Conservation (phyloP, 495 filamentous ascomycete species). For the Staphylotrichum tortipilum region DNA sequence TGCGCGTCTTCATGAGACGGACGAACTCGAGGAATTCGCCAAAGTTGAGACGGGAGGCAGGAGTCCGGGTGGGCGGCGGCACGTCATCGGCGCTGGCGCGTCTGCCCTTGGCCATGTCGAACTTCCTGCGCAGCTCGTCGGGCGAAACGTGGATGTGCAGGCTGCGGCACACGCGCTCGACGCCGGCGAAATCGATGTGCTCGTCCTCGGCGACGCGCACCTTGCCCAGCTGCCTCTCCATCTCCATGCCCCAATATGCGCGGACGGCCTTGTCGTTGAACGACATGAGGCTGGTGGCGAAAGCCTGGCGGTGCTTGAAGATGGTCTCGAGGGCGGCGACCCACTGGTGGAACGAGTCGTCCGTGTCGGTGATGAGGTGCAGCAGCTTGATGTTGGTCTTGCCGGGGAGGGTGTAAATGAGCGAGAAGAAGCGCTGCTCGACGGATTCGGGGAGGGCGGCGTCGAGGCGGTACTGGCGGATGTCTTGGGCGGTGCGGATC, state of each 20-base stretch:
- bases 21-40: constrained; percentile 76
- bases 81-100: constrained; percentile 9
- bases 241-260: constrained; percentile 79
- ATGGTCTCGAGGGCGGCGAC: constrained; percentile 70
- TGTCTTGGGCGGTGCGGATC: constrained; percentile 76
- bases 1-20: constrained; percentile 66
- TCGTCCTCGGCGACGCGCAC: constrained; percentile 52
- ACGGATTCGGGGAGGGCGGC: constrained; percentile 54
- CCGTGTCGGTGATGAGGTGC: constrained; percentile 70
- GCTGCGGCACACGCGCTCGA: constrained; percentile 74
- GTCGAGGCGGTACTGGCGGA: constrained; percentile 81
- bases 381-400: constrained; percentile 62
- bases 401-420: constrained; percentile 70
- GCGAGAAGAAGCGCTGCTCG: constrained; percentile 73
- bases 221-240: constrained; percentile 56
- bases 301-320: constrained; percentile 70
- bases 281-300: constrained; percentile 77
- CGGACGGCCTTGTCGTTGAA: constrained; percentile 72
- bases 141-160: constrained; percentile 83
- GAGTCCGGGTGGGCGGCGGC: constrained; percentile 15
- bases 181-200: constrained; percentile 61
- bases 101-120: constrained; percentile 58
- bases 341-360: constrained; percentile 66
- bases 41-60: constrained; percentile 58
- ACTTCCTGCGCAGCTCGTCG: constrained; percentile 63